Conservation (phyloP, 2,329 filamentous ascomycete species). For the Pseudocercospora ulei region DNA sequence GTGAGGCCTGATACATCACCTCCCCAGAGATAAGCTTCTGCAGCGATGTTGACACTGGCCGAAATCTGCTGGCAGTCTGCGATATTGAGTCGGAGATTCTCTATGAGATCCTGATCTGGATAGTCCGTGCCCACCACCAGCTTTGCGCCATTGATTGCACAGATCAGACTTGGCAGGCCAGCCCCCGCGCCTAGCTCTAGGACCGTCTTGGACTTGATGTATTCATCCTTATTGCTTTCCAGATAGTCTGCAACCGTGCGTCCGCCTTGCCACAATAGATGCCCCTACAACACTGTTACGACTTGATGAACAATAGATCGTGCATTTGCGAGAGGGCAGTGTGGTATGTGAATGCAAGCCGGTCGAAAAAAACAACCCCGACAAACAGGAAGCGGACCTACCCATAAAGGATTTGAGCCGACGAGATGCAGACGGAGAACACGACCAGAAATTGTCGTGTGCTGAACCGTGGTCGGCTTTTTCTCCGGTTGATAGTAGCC, state of each 20-base stretch:
- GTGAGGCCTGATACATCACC: conserved; percentile 52
- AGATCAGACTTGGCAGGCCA: conserved; percentile 64
- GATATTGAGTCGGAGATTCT: conserved; percentile 70
- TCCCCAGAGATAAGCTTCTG: conserved; percentile 73
- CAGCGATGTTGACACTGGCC: too few relatives aligned
- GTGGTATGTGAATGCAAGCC: too few relatives aligned
- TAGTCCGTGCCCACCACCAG: conserved; percentile 74
- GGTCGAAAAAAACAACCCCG: too few relatives aligned
- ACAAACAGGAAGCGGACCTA: conserved; percentile 34
- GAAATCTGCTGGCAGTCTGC: conserved; percentile 47
- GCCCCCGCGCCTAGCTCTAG: conserved; percentile 85
- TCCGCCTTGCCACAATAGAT: conserved; percentile 84
- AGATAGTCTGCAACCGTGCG: conserved; percentile 69
- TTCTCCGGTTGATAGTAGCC: conserved; percentile 72
- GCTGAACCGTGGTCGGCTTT: conserved; percentile 60
- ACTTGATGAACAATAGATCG: too few relatives aligned
- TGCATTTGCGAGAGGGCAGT: too few relatives aligned
- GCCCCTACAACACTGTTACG: conserved; percentile 47
- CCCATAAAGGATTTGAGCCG: conserved; percentile 77
- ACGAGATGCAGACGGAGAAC: conserved; percentile 65
- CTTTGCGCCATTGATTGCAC: conserved; percentile 59
- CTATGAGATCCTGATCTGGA: conserved; percentile 72
- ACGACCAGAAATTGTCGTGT: conserved; percentile 58
- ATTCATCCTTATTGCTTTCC: conserved; percentile 52
- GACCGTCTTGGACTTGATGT: conserved; percentile 59